These are phyloP conservation scores for Papiliotrema nemorosa DNA, from an alignment of 1,284 basidiomycete genomes.

Conservation along the genomic window DNA sequence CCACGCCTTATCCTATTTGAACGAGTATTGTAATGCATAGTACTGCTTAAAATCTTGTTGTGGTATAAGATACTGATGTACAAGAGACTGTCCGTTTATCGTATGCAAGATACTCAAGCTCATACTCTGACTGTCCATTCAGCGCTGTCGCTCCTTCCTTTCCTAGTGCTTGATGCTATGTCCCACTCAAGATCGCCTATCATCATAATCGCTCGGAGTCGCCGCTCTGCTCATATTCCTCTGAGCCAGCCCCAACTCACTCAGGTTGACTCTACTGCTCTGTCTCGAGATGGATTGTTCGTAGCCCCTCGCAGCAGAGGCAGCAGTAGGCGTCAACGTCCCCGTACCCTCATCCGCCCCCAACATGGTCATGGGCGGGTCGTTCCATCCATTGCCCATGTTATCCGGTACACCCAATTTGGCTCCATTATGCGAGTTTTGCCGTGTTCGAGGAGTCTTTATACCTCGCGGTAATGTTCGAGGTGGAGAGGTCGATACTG, in stretches of 20 bases:
- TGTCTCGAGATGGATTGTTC: constrained; percentile 32
- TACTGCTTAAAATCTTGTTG: too few species aligned
- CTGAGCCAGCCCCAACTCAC: constrained; percentile 42
- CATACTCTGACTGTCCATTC: too few species aligned
- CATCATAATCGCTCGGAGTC: constrained; percentile 26
- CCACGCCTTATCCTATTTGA: too few species aligned
- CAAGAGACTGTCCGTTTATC: too few species aligned
- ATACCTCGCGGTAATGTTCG: constrained; percentile 1
- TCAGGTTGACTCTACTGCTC: constrained; percentile 42
- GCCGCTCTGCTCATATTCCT: constrained; percentile 27
- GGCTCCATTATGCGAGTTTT: constrained; percentile 11
- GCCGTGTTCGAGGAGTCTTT: constrained; percentile 11
- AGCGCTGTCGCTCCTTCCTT: too few species aligned
- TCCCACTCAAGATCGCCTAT: constrained; percentile 8
- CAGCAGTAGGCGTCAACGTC: constrained; percentile 21
- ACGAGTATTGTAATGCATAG: too few species aligned
- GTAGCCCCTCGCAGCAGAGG: constrained; percentile 9
- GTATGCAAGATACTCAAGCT: too few species aligned
- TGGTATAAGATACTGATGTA: too few species aligned
- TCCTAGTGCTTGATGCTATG: too few species aligned
- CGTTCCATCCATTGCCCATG: constrained; percentile 43
- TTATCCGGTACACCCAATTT: constrained; percentile 2
- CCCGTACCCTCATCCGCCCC: constrained; percentile 3
- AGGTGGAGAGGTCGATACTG: constrained; percentile 3
- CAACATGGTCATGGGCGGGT: constrained; percentile 38